These are phyloP conservation scores for Bocquillonia castaneifolia DNA, from an alignment of 441 rosid species.

Conservation along the genomic window DNA sequence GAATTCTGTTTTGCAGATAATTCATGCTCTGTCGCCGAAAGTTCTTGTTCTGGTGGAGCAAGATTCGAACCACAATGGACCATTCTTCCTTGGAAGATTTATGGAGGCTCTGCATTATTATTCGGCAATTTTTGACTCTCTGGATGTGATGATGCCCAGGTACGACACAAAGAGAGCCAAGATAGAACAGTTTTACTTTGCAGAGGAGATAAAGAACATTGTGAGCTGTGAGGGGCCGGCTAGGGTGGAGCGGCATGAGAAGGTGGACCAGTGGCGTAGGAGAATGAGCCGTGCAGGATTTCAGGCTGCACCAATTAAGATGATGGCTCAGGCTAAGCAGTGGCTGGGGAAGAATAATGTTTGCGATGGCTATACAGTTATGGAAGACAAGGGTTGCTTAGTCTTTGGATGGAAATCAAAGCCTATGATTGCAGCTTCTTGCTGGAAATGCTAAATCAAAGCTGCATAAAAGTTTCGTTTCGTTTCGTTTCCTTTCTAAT, in stretches of 20 bases:
- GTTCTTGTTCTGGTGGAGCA: constrained; percentile 52
- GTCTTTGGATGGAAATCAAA: constrained; percentile 61
- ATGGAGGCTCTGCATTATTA: constrained; percentile 67
- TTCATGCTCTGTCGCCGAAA: constrained; percentile 49
- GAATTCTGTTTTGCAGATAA: constrained; percentile 47
- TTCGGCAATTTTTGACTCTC: constrained; percentile 50
- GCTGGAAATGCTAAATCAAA: constrained; percentile 50
- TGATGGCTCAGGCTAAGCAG: constrained; percentile 45
- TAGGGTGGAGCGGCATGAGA: constrained; percentile 57
- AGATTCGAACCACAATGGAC: constrained; percentile 61
- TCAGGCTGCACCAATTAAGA: constrained; percentile 49
- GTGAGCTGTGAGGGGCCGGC: constrained; percentile 57
- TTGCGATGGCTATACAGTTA: constrained; percentile 46
- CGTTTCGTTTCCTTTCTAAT: background rate
- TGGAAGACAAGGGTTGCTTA: constrained; percentile 62
- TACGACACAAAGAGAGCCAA: constrained; percentile 59
- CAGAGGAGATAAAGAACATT: constrained; percentile 60
- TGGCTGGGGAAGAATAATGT: constrained; percentile 44
- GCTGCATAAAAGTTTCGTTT: background rate
- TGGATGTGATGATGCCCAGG: constrained; percentile 50
- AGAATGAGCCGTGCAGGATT: constrained; percentile 76
- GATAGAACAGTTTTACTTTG: constrained; percentile 62
- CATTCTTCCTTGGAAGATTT: constrained; percentile 56
- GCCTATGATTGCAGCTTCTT: constrained; percentile 55
- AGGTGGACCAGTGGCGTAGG: constrained; percentile 60